Base-by-base conservation (phyloP, 2,329 filamentous ascomycete genomes). In the Hymenoscyphus fraxineus region DNA sequence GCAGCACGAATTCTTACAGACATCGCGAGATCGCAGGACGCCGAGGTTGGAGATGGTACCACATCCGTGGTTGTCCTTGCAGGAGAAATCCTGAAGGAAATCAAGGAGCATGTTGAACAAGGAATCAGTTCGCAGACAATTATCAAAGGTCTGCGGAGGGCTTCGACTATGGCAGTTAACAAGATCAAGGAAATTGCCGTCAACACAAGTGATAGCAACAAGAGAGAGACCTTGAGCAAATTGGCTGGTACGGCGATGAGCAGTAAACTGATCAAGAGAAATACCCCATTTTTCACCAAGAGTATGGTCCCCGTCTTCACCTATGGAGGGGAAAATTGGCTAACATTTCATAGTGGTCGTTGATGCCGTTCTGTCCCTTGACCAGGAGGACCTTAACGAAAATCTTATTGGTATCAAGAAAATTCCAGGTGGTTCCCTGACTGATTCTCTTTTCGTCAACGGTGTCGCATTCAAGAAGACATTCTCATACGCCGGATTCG, bases 401-500 rank as follows among this genome's bases (percentile, higher is more conserved):
- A 97, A 94, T 78, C 87, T 98, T 73, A 99, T 99, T 74, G 95
- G 95, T 67, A 87, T 98, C 77, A 99, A 99, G 85, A 98, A 97
- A 82, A 93, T 99, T 68, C 94, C 93, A 47, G 95, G 95, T 75
- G 95, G 95, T 77, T 96, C 92, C 44, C 86, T 99, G 39, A 95
- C 97, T 74, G 95, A 98, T 68, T 97, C 94, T 2, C 86, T 97
- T 51, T 98, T 98, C 79, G 90, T 99, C 76, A 95, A 98, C 78
- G 95, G 95, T 76, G 95, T 99, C 67, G 94, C 95, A 41, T 99
- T 99, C 85, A 98, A 98, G 84, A 99, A 99, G 87, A 99, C 95
- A 5, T 99, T 99, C 79, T 93, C 94, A 60, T 99, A 99, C 77
- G 95, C 95, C 72, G 95, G 95, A 76, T 99, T 99, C 80, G 95